phyloP scores from a whole-genome alignment of 805 yeast genomes.

The Cyberlindnera petersonii region DNA sequence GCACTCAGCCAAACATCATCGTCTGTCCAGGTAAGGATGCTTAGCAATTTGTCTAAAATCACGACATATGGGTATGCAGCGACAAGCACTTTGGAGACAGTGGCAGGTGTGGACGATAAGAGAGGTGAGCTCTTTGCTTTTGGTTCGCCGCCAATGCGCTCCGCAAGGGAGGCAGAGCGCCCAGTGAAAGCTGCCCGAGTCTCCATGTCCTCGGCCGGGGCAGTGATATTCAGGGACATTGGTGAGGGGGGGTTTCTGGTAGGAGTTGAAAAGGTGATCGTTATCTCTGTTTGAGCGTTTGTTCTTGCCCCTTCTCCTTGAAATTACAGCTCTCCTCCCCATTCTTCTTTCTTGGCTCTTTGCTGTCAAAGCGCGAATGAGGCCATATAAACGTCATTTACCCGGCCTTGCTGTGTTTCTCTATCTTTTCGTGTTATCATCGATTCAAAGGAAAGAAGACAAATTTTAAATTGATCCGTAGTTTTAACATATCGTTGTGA shows the following conservation, averaged over 20 bases:
- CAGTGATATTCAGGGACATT: slow-evolving; percentile 17
- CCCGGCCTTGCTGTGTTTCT: too few relatives aligned
- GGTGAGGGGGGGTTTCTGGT: too few relatives aligned
- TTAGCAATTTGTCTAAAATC: slow-evolving; percentile 62
- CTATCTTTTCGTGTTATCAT: too few relatives aligned
- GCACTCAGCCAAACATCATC: slow-evolving; percentile 77
- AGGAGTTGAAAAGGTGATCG: background rate
- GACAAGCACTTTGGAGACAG: slow-evolving; percentile 78
- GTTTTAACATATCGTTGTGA: too few relatives aligned
- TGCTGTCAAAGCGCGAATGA: background rate
- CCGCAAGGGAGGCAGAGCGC: slow-evolving; percentile 23
- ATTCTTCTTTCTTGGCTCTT: too few relatives aligned
- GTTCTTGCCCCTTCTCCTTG: too few relatives aligned
- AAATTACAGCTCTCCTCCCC: too few relatives aligned
- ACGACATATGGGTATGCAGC: slow-evolving; percentile 82
- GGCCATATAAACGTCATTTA: background rate
- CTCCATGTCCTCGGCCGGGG: slow-evolving; percentile 30
- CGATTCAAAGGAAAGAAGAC: too few relatives aligned
- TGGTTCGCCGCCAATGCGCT: slow-evolving; percentile 25
- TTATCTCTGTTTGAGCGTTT: too few relatives aligned
- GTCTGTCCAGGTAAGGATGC: slow-evolving; percentile 86
- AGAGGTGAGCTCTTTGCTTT: slow-evolving; percentile 56
- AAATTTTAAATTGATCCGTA: too few relatives aligned
- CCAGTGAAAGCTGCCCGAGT: slow-evolving; percentile 40
- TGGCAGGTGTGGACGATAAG: slow-evolving; percentile 84